Base-by-base conservation (phyloP, 2,329 filamentous ascomycete species). In the Monascus ruber region DNA sequence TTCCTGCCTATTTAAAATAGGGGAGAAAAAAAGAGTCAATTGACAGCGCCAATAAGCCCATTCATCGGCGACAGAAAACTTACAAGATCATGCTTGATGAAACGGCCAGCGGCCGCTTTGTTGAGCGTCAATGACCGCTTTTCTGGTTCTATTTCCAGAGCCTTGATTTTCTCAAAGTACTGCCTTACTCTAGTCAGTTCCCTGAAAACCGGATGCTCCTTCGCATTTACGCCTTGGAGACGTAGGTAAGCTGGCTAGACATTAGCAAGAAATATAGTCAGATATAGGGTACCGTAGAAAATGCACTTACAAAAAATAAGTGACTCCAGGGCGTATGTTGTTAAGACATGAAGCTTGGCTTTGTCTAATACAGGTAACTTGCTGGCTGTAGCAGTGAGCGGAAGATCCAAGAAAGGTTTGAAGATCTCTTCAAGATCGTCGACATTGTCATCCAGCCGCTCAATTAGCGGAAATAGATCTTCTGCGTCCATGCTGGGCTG, bases 161-260 rank as follows among this genome's bases (percentile, higher is more conserved):
- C 69, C 56, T 91, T 85, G 59, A 96, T 89, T 68, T 96, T 98
- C 43, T 76, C 78, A 64, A 94, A 94, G 62, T 96, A 96, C 57
- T 87, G 83, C 61, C 81, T 86, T 39, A 96, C 81, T 41, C 91
- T 79, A 42, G 78, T 81, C 46, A 98, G 74, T 67, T 98, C 91
- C 42, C 74, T 74, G 64, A 86, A 91, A 42, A 98, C 77, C 26
- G 85, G 75, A 58, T 96, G 89, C 38, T 83, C 73, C 59, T 83
- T 86, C n/a, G 84, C 81, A 54, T 94, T 76, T 26, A 81, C 73
- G 41, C 83, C 86, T 49, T 86, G 80, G 6, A 95, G 73, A 45
- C 81, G 79, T 24, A 98, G 70, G 45, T 83, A 81, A 38, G 83
- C 85, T 81, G 31, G 6, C 11, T 4, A 5, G 50, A 39, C 11